phyloP scores from a whole-genome alignment of 495 filamentous ascomycete genomes.

The Xylaria intraflava region DNA sequence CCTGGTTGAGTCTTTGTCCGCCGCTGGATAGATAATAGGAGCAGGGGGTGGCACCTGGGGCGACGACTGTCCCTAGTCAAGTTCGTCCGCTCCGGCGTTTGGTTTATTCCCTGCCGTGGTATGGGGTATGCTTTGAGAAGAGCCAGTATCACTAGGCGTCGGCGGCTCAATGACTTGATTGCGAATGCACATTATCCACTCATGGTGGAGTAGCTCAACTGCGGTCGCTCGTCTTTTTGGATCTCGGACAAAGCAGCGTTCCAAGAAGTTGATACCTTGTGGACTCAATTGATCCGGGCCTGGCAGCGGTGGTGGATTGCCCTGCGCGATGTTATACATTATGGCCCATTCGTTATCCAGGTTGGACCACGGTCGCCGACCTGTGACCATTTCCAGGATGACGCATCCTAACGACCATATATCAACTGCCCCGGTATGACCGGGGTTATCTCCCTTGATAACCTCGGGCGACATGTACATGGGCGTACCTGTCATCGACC shows the following conservation, averaged over 20 bases:
- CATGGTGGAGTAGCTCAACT: conserved; percentile 86
- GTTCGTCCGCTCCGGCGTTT: conserved; percentile 22
- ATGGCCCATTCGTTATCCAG: conserved; percentile 99
- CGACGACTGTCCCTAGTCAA: conserved; percentile 24
- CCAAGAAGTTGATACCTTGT: conserved; percentile 79
- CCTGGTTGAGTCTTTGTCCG: conserved; percentile 5
- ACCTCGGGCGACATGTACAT: conserved; percentile 99
- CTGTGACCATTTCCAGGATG: conserved; percentile 95
- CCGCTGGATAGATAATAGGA: conserved; percentile 3
- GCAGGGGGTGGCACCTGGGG: conserved; percentile 15
- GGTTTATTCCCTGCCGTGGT: conserved; percentile 16
- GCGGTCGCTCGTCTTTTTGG: conserved; percentile 72
- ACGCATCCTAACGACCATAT: conserved; percentile 97
- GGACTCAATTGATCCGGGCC: conserved; percentile 74
- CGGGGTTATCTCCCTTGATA: conserved; percentile 75
- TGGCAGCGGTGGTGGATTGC: conserved; percentile 83
- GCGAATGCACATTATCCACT: conserved; percentile 75
- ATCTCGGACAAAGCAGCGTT: conserved; percentile 81
- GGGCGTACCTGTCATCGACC: conserved; percentile 92
- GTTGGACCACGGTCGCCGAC: conserved; percentile 90
- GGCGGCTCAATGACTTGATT: conserved; percentile 49
- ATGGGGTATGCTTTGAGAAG: conserved; percentile 33
- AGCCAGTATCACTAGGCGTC: conserved; percentile 45
- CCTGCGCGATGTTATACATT: conserved; percentile 99
- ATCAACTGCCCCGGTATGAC: conserved; percentile 80